These are phyloP conservation scores for Glonium stellatum DNA, from an alignment of 495 filamentous ascomycete genomes.

Conservation along the genomic window DNA sequence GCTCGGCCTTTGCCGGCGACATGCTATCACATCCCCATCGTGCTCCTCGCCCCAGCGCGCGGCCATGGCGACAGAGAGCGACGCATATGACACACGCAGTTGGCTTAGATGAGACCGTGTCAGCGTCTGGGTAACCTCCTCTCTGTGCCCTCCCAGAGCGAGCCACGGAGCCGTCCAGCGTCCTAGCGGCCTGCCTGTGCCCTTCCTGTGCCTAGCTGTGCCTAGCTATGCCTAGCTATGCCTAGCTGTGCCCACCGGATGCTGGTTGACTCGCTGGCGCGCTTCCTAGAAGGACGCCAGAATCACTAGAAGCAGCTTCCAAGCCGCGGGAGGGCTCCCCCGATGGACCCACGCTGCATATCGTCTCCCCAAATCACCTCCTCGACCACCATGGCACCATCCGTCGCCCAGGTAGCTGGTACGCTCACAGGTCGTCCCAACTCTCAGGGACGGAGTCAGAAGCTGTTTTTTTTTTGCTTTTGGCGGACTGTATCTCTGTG, in stretches of 20 bases:
- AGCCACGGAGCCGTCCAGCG: background rate
- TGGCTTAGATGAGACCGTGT: constrained; percentile 21
- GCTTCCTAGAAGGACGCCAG: constrained; percentile 4
- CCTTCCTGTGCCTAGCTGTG: too few relatives aligned
- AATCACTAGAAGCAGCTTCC: constrained; percentile 10
- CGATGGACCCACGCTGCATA: constrained; percentile 11
- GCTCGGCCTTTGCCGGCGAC: background rate
- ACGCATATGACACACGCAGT: constrained; percentile 13
- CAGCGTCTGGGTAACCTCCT: constrained; percentile 6
- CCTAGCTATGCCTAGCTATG: too few relatives aligned
- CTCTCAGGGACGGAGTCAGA: background rate
- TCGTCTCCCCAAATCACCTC: background rate
- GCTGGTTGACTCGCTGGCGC: constrained; percentile 17
- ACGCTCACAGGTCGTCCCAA: background rate
- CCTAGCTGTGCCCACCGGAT: background rate
- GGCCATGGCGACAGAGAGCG: background rate
- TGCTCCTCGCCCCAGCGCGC: background rate
- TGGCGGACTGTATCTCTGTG: constrained; percentile 15
- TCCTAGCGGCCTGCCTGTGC: background rate
- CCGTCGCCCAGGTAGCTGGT: constrained; percentile 19
- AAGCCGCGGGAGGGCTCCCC: constrained; percentile 8
- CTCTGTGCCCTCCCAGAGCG: background rate
- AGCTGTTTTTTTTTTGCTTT: constrained; percentile 19
- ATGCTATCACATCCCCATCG: background rate
- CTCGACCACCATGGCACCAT: constrained; percentile 1